Evolutionary conservation across 1,284 basidiomycete genomes (phyloP).

Genomic region (Wallemia mellicola): DNA sequence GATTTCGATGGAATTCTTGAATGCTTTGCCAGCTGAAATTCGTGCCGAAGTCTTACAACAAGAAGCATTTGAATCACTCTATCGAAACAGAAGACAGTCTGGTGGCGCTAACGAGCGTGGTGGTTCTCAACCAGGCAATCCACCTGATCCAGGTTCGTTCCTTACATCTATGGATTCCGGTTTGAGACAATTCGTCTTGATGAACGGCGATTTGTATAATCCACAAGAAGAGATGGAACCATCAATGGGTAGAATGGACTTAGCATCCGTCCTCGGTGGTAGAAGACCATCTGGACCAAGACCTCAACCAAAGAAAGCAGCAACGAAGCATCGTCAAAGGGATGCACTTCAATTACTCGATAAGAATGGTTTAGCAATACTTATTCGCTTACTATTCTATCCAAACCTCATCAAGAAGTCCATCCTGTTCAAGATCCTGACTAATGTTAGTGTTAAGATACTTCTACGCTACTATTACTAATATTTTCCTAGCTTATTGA

Average conservation of each 20-base stretch:
- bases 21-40: constrained; percentile 82
- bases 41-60: constrained; percentile 90
- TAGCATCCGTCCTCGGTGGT: not conserved
- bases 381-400: constrained; percentile 84
- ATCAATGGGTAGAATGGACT: not conserved
- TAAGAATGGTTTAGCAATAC: constrained; percentile 58
- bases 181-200: constrained; percentile 3
- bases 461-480: not conserved
- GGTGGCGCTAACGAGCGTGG: constrained; percentile 3
- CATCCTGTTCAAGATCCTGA: constrained; percentile 60
- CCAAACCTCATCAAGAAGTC: constrained; percentile 68
- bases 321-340: constrained; percentile 21
- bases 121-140: not conserved
- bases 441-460: constrained; percentile 32
- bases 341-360: constrained; percentile 88
- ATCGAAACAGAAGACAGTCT: constrained; percentile 26
- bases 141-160: not conserved
- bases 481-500: constrained; percentile 37
- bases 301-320: constrained; percentile 1
- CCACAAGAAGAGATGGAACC: not conserved
- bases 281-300: not conserved
- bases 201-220: not conserved
- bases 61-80: constrained; percentile 50
- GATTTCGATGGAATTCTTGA: constrained; percentile 81
- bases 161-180: not conserved